Conservation (phyloP, 2,329 filamentous ascomycete genomes). For the Ophiobolus disseminans region DNA sequence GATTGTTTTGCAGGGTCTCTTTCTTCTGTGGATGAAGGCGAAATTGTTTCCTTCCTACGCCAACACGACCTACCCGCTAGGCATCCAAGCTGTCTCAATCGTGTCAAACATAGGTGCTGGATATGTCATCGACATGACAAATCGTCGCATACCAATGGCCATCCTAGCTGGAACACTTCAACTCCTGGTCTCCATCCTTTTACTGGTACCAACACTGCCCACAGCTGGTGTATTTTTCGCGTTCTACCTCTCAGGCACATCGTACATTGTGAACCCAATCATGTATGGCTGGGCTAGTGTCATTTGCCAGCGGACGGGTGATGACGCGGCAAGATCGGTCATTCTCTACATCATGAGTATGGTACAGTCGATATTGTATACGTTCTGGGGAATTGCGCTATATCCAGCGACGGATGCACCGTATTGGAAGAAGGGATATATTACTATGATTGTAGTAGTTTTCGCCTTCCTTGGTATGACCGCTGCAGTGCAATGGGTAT, state of each 20-base stretch:
- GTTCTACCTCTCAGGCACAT: conserved; percentile 49
- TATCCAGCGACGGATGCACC: conserved; percentile 54
- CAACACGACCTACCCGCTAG: conserved; percentile 65
- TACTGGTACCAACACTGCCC: conserved; percentile 43
- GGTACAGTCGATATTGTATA: conserved; percentile 51
- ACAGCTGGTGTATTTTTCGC: conserved; percentile 47
- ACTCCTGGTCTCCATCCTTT: conserved; percentile 41
- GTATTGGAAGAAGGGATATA: conserved; percentile 52
- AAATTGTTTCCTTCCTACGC: conserved; percentile 51
- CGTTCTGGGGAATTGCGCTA: conserved; percentile 55
- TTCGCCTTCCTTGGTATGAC: conserved; percentile 35
- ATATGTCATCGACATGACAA: conserved; percentile 49
- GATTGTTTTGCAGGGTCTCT: conserved; percentile 36
- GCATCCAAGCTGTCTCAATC: conserved; percentile 64
- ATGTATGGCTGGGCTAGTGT: conserved; percentile 52
- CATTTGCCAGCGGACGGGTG: conserved; percentile 48
- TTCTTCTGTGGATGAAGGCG: conserved; percentile 35
- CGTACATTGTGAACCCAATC: conserved; percentile 52
- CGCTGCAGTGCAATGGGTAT: conserved; percentile 30
- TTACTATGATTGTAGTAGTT: conserved; percentile 45
- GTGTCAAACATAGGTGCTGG: conserved; percentile 53
- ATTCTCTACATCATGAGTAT: conserved; percentile 54
- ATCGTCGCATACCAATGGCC: conserved; percentile 46
- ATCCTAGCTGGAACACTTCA: conserved; percentile 44
- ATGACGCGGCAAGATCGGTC: conserved; percentile 52